Conservation (phyloP, 2,329 filamentous ascomycete species). For the Penicillium oxalicum region DNA sequence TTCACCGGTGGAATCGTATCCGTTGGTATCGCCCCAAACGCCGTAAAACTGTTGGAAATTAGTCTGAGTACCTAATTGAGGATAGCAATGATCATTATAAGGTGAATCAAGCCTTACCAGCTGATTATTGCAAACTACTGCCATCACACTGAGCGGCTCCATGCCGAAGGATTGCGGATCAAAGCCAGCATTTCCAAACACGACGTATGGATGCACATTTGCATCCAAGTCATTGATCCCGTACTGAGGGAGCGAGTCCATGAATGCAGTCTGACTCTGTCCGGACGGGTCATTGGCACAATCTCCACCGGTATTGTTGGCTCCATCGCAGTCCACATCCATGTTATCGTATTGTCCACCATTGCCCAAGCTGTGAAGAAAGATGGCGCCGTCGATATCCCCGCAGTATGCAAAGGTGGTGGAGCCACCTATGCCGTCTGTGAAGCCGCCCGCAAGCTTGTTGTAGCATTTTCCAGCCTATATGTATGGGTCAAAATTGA, state of each 20-base stretch:
- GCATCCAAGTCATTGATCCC: slow-evolving; percentile 45
- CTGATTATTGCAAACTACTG: slow-evolving; percentile 47
- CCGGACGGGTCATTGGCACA: slow-evolving; percentile 42
- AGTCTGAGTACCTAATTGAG: not conserved
- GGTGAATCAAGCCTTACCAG: slow-evolving; percentile 30
- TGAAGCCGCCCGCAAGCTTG: slow-evolving; percentile 16
- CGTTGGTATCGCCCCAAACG: slow-evolving; percentile 58
- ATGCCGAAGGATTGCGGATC: slow-evolving; percentile 41
- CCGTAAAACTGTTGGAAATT: slow-evolving; percentile 47
- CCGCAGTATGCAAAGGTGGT: slow-evolving; percentile 41
- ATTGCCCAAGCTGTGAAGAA: slow-evolving; percentile 42
- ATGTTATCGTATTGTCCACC: slow-evolving; percentile 44
- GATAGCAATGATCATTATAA: not conserved
- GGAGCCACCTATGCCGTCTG: slow-evolving; percentile 9
- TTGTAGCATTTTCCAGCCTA: slow-evolving; percentile 16
- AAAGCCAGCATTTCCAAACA: slow-evolving; percentile 49
- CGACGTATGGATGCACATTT: slow-evolving; percentile 50
- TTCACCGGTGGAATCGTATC: slow-evolving; percentile 52
- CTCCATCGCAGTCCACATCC: slow-evolving; percentile 56
- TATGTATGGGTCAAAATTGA: not conserved
- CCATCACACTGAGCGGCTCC: slow-evolving; percentile 50
- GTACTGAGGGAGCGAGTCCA: slow-evolving; percentile 35
- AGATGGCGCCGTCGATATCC: slow-evolving; percentile 46
- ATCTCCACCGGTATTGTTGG: slow-evolving; percentile 41
- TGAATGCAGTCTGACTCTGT: slow-evolving; percentile 45